phyloP scores from a whole-genome alignment of 1,284 basidiomycete genomes.

The Inonotus hispidus region DNA sequence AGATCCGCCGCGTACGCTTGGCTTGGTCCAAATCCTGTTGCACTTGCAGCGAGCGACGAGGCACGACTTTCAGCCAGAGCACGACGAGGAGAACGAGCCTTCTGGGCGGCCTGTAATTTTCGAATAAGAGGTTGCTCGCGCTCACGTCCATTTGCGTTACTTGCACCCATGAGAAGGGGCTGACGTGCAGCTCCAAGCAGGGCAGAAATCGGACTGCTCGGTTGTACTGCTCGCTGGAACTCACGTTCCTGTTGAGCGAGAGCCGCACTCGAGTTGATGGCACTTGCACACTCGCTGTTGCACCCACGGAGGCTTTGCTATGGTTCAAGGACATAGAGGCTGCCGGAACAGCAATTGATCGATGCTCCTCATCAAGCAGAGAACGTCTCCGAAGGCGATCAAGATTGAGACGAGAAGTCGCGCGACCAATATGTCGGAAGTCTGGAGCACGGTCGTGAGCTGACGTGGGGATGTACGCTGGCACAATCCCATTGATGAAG shows the following conservation, averaged over 20 bases:
- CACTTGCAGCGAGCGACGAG: constrained; percentile 11
- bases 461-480: constrained; percentile 71
- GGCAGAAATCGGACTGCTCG: constrained; percentile 90
- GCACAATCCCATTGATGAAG: constrained; percentile 81
- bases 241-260: constrained; percentile 90
- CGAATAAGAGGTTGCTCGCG: constrained; percentile 52
- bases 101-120: constrained; percentile 46
- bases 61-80: neutral
- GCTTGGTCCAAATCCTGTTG: constrained; percentile 22
- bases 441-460: constrained; percentile 74
- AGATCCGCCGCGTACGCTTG: constrained; percentile 37
- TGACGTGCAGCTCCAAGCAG: constrained; percentile 85
- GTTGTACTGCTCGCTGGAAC: constrained; percentile 93
- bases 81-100: constrained; percentile 30
- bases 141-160: constrained; percentile 24
- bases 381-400: constrained; percentile 54
- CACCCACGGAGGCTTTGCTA: constrained; percentile 19
- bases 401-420: constrained; percentile 68
- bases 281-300: constrained; percentile 23
- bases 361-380: constrained; percentile 57
- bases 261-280: constrained; percentile 38
- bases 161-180: constrained; percentile 72
- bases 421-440: constrained; percentile 61
- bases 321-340: constrained; percentile 22
- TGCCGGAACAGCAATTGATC: constrained; percentile 34